These are phyloP conservation scores for Zygnema cylindricum DNA, from an alignment of 139 green algal species.

Conservation along the genomic window DNA sequence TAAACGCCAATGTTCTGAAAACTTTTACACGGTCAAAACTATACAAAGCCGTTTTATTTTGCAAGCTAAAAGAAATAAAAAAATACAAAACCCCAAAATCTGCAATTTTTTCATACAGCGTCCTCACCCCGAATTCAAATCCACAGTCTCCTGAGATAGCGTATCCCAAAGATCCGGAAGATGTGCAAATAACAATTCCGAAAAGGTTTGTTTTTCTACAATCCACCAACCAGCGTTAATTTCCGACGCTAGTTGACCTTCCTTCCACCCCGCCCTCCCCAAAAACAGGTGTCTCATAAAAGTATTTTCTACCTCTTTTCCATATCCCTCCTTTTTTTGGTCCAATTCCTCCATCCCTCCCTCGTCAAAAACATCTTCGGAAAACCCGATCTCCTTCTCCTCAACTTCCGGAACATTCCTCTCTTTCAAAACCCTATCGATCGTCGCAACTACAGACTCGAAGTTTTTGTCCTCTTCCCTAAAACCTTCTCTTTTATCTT, in stretches of 20 bases:
- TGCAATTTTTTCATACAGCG: too few species aligned
- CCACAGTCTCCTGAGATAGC: too few species aligned
- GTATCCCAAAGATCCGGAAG: background rate
- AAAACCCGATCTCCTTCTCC: background rate
- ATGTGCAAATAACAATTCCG: background rate
- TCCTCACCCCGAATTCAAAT: too few species aligned
- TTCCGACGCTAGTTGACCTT: background rate
- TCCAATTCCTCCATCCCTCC: background rate
- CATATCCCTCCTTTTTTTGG: background rate
- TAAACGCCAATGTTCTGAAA: too few species aligned
- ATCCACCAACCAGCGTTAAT: background rate
- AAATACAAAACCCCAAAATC: too few species aligned
- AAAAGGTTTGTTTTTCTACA: background rate
- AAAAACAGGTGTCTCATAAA: background rate
- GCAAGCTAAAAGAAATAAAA: too few species aligned
- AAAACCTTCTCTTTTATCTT: background rate
- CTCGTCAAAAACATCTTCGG: background rate
- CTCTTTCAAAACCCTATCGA: too few species aligned
- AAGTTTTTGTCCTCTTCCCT: background rate
- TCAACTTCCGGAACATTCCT: background rate
- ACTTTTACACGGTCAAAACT: too few species aligned
- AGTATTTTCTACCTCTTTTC: background rate
- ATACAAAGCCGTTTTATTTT: too few species aligned
- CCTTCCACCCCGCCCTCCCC: background rate
- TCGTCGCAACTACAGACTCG: too few species aligned